A percentile compares a stretch with the other conserved stretches of the same genome.
Evolutionary conservation across 2,329 filamentous ascomycete species (phyloP).

Genomic region (Claviceps purpurea): DNA sequence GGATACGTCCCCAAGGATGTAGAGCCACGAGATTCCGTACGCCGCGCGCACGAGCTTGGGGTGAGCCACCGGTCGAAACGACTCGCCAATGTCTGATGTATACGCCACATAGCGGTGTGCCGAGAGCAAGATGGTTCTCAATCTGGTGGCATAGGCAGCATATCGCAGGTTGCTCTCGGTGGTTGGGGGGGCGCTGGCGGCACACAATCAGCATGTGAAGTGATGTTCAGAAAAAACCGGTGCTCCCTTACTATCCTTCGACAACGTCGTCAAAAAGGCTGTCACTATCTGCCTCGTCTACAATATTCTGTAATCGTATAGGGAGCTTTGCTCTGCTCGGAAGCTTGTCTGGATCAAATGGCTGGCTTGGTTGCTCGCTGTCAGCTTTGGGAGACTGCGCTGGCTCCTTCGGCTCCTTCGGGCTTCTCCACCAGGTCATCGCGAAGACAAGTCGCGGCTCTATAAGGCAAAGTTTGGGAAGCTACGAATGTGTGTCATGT

Average conservation of each 20-base stretch:
- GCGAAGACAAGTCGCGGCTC: background rate
- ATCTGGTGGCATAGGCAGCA: conserved; percentile 76
- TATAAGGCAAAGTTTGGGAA: background rate
- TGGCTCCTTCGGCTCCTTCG: conserved; percentile 19
- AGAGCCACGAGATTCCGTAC: conserved; percentile 86
- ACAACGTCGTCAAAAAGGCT: conserved; percentile 66
- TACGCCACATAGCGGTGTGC: conserved; percentile 96
- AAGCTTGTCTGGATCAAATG: conserved; percentile 33
- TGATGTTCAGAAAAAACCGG: background rate
- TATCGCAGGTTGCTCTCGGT: conserved; percentile 82
- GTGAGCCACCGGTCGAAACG: conserved; percentile 84
- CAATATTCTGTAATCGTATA: conserved; percentile 39
- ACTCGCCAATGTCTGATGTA: conserved; percentile 91
- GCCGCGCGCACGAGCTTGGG: conserved; percentile 68
- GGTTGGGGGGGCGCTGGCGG: conserved; percentile 45
- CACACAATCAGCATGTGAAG: conserved; percentile 1
- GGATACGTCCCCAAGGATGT: conserved; percentile 77
- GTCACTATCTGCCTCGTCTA: conserved; percentile 46
- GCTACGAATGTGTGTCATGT: too few species aligned
- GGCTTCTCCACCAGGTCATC: conserved; percentile 32
- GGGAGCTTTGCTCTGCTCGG: conserved; percentile 39
- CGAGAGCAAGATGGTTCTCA: conserved; percentile 75
- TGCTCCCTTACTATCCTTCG: conserved; percentile 56
- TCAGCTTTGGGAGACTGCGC: conserved; percentile 5
- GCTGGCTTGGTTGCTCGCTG: conserved; percentile 11